Conservation (phyloP, 495 filamentous ascomycete species). For the Massariosphaeria phaeospora region DNA sequence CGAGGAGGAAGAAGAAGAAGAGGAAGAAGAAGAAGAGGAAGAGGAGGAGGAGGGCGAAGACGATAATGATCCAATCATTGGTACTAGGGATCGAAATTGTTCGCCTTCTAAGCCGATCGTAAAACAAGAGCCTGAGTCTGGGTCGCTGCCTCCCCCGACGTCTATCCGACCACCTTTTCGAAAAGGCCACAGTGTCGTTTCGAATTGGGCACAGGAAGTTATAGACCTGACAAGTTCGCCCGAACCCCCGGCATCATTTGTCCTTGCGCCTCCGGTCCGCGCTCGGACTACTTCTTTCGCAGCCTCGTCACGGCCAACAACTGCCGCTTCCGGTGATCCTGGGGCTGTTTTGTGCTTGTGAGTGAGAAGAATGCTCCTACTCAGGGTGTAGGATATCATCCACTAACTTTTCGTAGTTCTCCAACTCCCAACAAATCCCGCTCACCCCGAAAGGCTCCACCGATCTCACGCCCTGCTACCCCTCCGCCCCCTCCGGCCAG, state of each 20-base stretch:
- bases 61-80: neutral
- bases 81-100: neutral
- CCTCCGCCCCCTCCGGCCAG: constrained; percentile 40
- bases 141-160: neutral
- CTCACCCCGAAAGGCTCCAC: constrained; percentile 32
- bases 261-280: neutral
- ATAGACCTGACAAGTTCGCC: constrained; percentile 26
- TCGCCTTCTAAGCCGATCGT: neutral
- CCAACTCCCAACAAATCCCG: constrained; percentile 31
- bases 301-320: constrained; percentile 25
- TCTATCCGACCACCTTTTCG: constrained; percentile 5
- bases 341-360: constrained; percentile 24
- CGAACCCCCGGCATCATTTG: neutral
- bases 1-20: neutral
- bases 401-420: constrained; percentile 22
- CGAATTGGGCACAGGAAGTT: constrained; percentile 18
- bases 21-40: neutral
- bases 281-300: neutral
- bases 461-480: constrained; percentile 23
- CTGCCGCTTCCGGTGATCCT: constrained; percentile 32
- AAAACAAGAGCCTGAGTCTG: neutral
- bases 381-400: neutral
- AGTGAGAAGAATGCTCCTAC: neutral
- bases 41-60: neutral
- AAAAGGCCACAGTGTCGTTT: constrained; percentile 20